Evolutionary conservation across 1,284 basidiomycete species (phyloP).

Genomic region (Amylostereum areolatum): DNA sequence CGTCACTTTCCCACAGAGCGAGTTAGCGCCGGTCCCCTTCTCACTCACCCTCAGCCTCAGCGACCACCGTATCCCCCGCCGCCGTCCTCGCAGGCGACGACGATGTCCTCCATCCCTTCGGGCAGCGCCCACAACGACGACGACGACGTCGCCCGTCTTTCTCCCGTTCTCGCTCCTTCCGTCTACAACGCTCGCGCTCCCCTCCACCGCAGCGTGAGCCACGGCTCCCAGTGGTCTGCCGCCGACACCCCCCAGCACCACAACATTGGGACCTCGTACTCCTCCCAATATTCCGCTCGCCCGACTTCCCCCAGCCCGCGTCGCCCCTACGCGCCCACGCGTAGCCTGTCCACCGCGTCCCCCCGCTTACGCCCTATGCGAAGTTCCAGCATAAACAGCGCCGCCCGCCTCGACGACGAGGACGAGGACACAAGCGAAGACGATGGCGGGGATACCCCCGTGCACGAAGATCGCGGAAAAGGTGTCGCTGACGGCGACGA

Average conservation of each 20-base stretch:
- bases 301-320: constrained; percentile 34
- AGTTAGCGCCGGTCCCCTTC: too few species aligned
- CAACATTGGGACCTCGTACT: constrained; percentile 64
- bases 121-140: too few species aligned
- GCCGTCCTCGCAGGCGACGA: too few species aligned
- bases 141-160: too few species aligned
- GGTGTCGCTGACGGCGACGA: constrained; percentile 21
- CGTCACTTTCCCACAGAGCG: too few species aligned
- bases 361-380: not conserved
- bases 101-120: too few species aligned
- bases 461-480: constrained; percentile 11
- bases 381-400: constrained; percentile 36
- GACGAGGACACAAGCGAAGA: constrained; percentile 17
- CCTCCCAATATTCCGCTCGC: constrained; percentile 23
- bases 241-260: constrained; percentile 55
- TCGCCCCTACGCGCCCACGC: constrained; percentile 21
- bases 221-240: constrained; percentile 50
- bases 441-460: constrained; percentile 20
- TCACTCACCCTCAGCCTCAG: too few species aligned
- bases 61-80: too few species aligned
- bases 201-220: constrained; percentile 42
- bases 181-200: constrained; percentile 20
- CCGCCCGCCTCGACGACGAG: constrained; percentile 23
- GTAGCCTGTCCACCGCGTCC: constrained; percentile 29
- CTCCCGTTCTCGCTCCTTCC: too few species aligned